These are phyloP conservation scores for Pythium volutum DNA, from an alignment of 352 stramenopile genomes.

Conservation along the genomic window DNA sequence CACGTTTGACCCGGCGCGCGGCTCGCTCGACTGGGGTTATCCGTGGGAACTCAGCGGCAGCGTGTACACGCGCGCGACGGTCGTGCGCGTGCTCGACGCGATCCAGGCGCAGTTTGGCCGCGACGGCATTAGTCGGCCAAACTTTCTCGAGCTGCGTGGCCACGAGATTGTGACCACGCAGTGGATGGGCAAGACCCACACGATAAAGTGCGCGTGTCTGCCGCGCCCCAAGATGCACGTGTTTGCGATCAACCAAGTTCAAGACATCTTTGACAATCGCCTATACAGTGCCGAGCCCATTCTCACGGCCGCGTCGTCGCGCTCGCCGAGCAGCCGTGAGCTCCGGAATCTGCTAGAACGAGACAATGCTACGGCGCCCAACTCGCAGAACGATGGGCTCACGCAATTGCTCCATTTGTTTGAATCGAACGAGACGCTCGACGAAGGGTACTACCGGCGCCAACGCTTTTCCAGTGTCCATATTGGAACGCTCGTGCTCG, in stretches of 20 bases:
- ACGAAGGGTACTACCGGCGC: constrained; percentile 51
- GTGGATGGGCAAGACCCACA: constrained; percentile 27
- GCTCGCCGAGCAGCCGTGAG: constrained; percentile 24
- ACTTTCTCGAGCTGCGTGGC: constrained; percentile 57
- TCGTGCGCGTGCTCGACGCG: constrained; percentile 30
- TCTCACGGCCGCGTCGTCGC: constrained; percentile 5
- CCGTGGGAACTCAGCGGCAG: constrained; percentile 86
- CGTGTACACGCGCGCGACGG: constrained; percentile 49
- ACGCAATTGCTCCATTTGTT: constrained; percentile 32
- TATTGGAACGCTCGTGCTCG: constrained; percentile 68
- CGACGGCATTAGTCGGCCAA: constrained; percentile 51
- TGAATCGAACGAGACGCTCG: constrained; percentile 37
- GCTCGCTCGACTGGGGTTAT: constrained; percentile 75
- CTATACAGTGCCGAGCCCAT: constrained; percentile 39
- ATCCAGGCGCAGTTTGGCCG: constrained; percentile 29
- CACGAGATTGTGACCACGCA: constrained; percentile 39
- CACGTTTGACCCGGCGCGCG: constrained; percentile 46
- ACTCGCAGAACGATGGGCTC: constrained; percentile 24
- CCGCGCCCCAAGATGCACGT: constrained; percentile 64
- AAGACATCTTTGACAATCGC: constrained; percentile 71
- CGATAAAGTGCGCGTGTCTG: constrained; percentile 41
- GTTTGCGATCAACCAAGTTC: constrained; percentile 85
- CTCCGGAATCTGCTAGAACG: constrained; percentile 3
- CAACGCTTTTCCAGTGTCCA: constrained; percentile 70
- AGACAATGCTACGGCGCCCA: constrained; percentile 3